A percentile compares a stretch with the other conserved stretches of the same genome.
These are phyloP conservation scores for Solanum medicagineum DNA, from an alignment of 257 asterid genomes.

Conservation along the genomic window DNA sequence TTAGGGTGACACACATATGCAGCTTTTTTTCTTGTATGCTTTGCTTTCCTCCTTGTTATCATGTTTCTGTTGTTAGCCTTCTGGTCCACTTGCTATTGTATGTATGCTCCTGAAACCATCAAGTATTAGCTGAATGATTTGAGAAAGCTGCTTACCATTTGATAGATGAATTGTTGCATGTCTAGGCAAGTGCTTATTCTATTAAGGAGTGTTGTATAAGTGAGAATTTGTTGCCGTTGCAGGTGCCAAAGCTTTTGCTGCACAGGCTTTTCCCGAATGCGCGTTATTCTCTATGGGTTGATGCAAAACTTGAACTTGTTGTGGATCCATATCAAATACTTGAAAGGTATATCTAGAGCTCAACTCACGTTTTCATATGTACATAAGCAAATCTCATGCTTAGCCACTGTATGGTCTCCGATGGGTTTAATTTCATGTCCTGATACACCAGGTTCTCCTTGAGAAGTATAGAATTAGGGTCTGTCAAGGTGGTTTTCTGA, in stretches of 20 bases:
- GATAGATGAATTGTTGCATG: neutral
- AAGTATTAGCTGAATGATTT: neutral
- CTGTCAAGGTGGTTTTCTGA: neutral
- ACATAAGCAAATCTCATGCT: neutral
- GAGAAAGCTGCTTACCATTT: neutral
- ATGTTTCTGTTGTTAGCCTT: neutral
- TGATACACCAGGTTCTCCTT: neutral
- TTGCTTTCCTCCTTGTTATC: neutral
- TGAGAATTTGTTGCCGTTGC: slow-evolving; percentile 7
- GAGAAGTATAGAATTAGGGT: neutral
- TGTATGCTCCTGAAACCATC: neutral
- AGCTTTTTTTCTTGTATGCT: neutral
- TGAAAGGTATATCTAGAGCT: slow-evolving; percentile 49
- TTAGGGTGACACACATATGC: neutral
- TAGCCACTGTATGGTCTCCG: neutral
- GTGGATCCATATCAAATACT: slow-evolving; percentile 86
- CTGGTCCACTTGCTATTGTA: neutral
- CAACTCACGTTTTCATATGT: neutral
- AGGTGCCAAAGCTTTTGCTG: slow-evolving; percentile 85
- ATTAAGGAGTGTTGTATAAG: neutral
- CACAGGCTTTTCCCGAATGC: slow-evolving; percentile 84
- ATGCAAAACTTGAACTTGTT: slow-evolving; percentile 87
- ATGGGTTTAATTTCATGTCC: neutral
- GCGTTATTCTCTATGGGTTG: slow-evolving; percentile 84
- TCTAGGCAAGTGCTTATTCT: neutral